Evolutionary conservation across 345 rosid species (phyloP).

Genomic region (Citrus maxima): DNA sequence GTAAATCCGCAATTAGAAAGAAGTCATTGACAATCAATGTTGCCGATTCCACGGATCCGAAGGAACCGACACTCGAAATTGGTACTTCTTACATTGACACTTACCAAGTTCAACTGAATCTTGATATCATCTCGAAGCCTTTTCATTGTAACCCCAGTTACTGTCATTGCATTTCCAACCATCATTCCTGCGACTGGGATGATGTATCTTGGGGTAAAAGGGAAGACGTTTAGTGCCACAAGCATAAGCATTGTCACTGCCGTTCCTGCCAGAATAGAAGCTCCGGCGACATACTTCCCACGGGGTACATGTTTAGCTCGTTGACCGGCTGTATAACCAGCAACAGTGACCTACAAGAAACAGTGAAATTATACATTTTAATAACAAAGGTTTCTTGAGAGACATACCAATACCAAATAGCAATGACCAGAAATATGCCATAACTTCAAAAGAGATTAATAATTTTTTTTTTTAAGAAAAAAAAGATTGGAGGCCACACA

Average conservation of each 20-base stretch:
- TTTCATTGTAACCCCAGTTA: constrained; percentile 94
- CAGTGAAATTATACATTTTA: not conserved
- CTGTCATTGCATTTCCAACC: constrained; percentile 96
- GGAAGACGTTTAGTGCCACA: constrained; percentile 65
- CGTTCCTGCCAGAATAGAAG: constrained; percentile 65
- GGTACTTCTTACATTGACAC: not conserved
- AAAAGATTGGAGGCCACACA: not conserved
- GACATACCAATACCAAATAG: not conserved
- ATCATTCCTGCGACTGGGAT: constrained; percentile 92
- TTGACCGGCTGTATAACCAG: constrained; percentile 85
- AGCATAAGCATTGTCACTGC: constrained; percentile 67
- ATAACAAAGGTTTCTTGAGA: not conserved
- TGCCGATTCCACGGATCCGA: not conserved
- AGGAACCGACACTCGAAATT: not conserved
- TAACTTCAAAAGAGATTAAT: not conserved
- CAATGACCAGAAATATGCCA: not conserved
- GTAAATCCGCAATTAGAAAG: not conserved
- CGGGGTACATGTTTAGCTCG: constrained; percentile 82
- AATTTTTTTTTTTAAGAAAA: too few relatives aligned
- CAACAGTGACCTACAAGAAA: constrained; percentile 57
- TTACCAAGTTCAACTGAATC: constrained; percentile 63
- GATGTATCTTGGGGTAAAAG: constrained; percentile 87
- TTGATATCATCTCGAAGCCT: constrained; percentile 81
- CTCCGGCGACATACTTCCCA: constrained; percentile 72
- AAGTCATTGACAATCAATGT: not conserved